Conservation (phyloP, 345 rosid species). For the Erysimum cheiranthoides region DNA sequence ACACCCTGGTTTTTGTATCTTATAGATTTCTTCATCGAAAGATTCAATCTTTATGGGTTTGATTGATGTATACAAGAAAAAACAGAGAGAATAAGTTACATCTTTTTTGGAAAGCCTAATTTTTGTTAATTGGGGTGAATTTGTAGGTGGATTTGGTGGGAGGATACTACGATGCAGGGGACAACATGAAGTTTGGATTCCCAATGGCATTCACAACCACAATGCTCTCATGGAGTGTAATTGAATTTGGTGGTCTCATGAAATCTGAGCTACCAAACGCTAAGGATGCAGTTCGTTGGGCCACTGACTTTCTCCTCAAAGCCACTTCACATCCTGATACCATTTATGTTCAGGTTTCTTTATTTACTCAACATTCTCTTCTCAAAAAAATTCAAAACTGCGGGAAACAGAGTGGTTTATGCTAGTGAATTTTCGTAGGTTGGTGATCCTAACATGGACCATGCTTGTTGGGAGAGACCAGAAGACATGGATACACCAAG, state of each 20-base stretch:
- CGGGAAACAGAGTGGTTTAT: background rate
- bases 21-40: background rate
- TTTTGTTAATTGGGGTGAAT: constrained; percentile 3
- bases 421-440: constrained; percentile 22
- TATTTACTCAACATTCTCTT: background rate
- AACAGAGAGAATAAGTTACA: background rate
- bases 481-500: constrained; percentile 95
- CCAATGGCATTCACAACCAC: constrained; percentile 93
- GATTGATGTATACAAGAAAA: background rate
- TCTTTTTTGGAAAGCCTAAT: background rate
- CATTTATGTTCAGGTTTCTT: constrained; percentile 55
- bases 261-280: constrained; percentile 50
- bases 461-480: constrained; percentile 89
- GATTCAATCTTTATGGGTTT: background rate
- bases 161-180: constrained; percentile 96
- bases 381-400: background rate
- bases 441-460: constrained; percentile 46
- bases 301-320: constrained; percentile 76
- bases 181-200: constrained; percentile 84
- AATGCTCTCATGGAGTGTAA: constrained; percentile 76
- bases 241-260: constrained; percentile 68
- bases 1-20: background rate
- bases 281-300: constrained; percentile 74
- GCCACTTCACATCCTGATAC: constrained; percentile 66
- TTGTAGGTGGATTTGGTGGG: constrained; percentile 78